phyloP scores from a whole-genome alignment of 2,329 filamentous ascomycete genomes.

The Xylariaceae sp. region DNA sequence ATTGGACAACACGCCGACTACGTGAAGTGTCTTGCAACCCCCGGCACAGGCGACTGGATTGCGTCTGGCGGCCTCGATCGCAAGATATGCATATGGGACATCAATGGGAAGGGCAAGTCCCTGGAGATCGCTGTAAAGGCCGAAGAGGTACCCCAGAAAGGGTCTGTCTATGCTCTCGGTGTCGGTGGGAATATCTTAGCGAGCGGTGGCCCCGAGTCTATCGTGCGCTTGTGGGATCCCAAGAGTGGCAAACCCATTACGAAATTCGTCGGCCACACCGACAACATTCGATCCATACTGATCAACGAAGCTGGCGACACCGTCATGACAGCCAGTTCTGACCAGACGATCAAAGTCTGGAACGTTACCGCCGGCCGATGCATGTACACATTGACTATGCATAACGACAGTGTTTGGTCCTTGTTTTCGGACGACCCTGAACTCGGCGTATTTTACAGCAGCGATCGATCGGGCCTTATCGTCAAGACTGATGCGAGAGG shows the following conservation, averaged over 20 bases:
- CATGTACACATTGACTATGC: constrained; percentile 98
- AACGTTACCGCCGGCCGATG: constrained; percentile 90
- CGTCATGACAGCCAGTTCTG: constrained; percentile 89
- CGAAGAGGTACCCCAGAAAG: constrained; percentile 81
- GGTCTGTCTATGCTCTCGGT: constrained; percentile 87
- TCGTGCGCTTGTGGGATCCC: constrained; percentile 87
- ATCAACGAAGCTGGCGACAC: constrained; percentile 85
- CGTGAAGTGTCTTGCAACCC: constrained; percentile 86
- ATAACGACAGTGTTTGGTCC: constrained; percentile 97
- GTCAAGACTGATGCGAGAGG: constrained; percentile 89
- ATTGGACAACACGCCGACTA: constrained; percentile 95
- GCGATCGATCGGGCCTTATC: constrained; percentile 86
- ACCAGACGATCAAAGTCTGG: constrained; percentile 98
- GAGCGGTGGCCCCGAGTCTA: constrained; percentile 89
- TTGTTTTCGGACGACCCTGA: constrained; percentile 83
- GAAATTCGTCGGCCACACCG: constrained; percentile 94
- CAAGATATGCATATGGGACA: constrained; percentile 88
- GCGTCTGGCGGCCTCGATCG: constrained; percentile 91
- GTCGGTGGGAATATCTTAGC: constrained; percentile 77
- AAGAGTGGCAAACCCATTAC: constrained; percentile 84
- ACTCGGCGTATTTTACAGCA: constrained; percentile 88
- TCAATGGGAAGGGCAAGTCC: constrained; percentile 79
- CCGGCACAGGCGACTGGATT: constrained; percentile 70
- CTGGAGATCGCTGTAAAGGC: constrained; percentile 80
- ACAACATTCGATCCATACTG: constrained; percentile 86